Evolutionary conservation across 1,139 yeast species (phyloP), one percentile per base, ranked within the genome.

Genomic region (Kurtzmaniella quercitrusa): DNA sequence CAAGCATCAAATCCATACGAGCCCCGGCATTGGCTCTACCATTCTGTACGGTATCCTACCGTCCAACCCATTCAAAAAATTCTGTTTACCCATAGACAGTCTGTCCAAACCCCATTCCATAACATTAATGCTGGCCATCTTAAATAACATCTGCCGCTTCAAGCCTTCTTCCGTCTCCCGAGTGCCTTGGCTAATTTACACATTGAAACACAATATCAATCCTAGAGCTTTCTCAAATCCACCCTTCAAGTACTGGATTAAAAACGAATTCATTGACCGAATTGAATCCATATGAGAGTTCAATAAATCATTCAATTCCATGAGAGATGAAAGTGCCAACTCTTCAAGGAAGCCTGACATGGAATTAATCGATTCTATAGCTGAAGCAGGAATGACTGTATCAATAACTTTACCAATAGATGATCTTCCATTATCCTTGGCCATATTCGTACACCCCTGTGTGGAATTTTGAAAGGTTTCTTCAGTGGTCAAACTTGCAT

Each of bases 151-250:
- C 23, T 21, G 23, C 7, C 23, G 23, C 9, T 15, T 29, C 34
- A 29, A n/a, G 5, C 6, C 34, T 9, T 29, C 16, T n/a, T 15
- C 34, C 34, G 4, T 9, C 6, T n/a, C 14, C 16, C 9, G n/a
- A n/a, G n/a, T n/a, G n/a, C n/a, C n/a, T n/a, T n/a, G n/a, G n/a
- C 34, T 3, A 17, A 3, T 25, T 16, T 39, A 43, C 17, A 31
- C 29, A 29, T 40, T 41, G n/a, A 41, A 37, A 27, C 41, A 45
- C 42, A 50, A 39, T 38, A 46, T 23, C 33, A 46, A 37, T 34
- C 51, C 47, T 46, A 46, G 37, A 42, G 54, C 49, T 45, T 65
- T 66, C 41, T 59, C 60, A 40, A 65, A 53, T 2, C 72, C 72
- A 38, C 58, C 60, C 40, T 44, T 51, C 39, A 60, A 53, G 47